phyloP scores from a whole-genome alignment of 2,329 filamentous ascomycete species.

The Cercospora brassicicola region DNA sequence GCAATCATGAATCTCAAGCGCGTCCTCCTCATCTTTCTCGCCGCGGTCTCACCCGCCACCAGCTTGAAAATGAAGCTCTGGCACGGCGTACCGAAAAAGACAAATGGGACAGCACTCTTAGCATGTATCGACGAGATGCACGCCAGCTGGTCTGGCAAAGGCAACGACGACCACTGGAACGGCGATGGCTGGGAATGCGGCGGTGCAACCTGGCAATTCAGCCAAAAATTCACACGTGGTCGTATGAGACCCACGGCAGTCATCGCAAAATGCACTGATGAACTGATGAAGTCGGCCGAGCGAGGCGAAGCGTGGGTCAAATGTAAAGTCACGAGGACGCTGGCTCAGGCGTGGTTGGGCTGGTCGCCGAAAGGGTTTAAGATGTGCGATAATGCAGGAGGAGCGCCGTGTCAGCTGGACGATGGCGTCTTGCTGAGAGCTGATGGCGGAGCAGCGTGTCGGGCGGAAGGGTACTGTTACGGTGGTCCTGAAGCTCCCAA shows the following conservation, averaged over 20 bases:
- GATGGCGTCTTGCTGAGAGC: not conserved
- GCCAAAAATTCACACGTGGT: not conserved
- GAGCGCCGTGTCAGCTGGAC: not conserved
- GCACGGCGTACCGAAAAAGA: not conserved
- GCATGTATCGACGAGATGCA: not conserved
- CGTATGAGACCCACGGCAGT: not conserved
- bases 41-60: not conserved
- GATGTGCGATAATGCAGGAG: not conserved
- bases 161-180: not conserved
- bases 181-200: not conserved
- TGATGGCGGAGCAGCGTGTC: constrained; percentile 5
- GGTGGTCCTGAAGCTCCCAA: not conserved
- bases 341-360: constrained; percentile 1
- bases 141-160: not conserved
- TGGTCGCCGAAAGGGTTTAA: constrained; percentile 2
- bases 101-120: not conserved
- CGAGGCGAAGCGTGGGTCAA: constrained; percentile 2
- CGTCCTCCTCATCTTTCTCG: not conserved
- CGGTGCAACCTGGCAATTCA: not conserved
- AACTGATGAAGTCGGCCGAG: not conserved
- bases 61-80: not conserved
- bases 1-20: not conserved
- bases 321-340: not conserved
- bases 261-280: not conserved
- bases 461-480: not conserved